phyloP scores from a whole-genome alignment of 1,139 yeast species.

The Wickerhamomyces sp. region DNA sequence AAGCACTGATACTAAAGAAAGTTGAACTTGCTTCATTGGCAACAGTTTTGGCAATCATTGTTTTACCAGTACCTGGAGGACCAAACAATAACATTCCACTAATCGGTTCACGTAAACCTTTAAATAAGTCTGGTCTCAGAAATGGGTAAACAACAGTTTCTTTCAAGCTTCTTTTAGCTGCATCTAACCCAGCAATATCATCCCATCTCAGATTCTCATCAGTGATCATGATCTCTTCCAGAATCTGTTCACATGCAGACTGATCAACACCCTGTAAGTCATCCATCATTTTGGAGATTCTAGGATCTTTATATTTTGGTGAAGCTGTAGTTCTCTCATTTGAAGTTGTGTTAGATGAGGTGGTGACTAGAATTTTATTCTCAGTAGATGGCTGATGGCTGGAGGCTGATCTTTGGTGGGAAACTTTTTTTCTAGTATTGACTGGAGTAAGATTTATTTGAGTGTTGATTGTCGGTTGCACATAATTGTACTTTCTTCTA shows the following conservation, averaged over 20 bases:
- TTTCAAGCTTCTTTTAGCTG: slow-evolving; percentile 53
- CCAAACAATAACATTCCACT: slow-evolving; percentile 63
- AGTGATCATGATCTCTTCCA: slow-evolving; percentile 47
- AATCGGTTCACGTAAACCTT: slow-evolving; percentile 58
- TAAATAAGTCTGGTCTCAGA: slow-evolving; percentile 56
- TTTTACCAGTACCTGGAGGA: slow-evolving; percentile 46
- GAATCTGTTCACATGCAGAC: slow-evolving; percentile 36
- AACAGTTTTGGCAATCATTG: slow-evolving; percentile 62
- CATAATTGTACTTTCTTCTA: slow-evolving; percentile 19
- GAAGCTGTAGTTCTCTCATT: slow-evolving; percentile 1
- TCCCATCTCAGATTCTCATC: slow-evolving; percentile 61
- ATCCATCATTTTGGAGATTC: slow-evolving; percentile 17
- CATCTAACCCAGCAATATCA: slow-evolving; percentile 55
- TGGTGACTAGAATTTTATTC: neutral
- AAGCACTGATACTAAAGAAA: slow-evolving; percentile 58
- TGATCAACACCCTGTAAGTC: slow-evolving; percentile 39
- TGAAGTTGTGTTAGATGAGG: neutral
- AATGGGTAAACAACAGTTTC: slow-evolving; percentile 68
- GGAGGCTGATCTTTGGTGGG: neutral
- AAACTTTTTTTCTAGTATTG: neutral
- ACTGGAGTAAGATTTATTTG: slow-evolving; percentile 21
- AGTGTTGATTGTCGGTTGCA: slow-evolving; percentile 22
- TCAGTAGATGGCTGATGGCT: neutral
- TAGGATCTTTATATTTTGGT: slow-evolving; percentile 14
- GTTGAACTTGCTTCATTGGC: slow-evolving; percentile 64